Conservation (phyloP, 2,329 filamentous ascomycete species). For the Apiospora saccharicola region DNA sequence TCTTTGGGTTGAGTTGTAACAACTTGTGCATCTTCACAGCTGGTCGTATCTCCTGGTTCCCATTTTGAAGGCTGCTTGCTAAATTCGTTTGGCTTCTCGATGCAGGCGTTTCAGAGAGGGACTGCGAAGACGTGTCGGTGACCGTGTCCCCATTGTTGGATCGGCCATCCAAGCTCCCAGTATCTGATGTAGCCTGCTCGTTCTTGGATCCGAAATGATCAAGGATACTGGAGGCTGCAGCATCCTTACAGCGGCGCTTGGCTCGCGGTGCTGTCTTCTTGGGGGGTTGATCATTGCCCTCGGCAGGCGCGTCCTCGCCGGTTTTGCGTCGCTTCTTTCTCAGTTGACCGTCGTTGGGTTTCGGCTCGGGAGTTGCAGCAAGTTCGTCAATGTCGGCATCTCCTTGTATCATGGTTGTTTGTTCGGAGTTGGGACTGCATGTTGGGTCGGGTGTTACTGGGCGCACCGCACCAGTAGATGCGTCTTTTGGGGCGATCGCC, state of each 20-base stretch:
- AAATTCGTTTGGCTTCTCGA: background rate
- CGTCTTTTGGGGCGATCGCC: constrained; percentile 31
- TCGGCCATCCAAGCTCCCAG: constrained; percentile 21
- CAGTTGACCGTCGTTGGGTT: background rate
- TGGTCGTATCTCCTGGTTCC: background rate
- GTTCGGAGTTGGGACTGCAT: constrained; percentile 40
- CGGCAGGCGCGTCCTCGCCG: constrained; percentile 37
- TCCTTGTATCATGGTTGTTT: constrained; percentile 22
- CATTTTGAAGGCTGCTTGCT: constrained; percentile 5
- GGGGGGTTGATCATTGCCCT: background rate
- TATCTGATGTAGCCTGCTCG: constrained; percentile 23
- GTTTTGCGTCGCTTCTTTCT: constrained; percentile 53
- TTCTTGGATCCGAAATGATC: constrained; percentile 31
- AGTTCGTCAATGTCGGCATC: constrained; percentile 28
- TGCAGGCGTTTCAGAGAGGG: constrained; percentile 8
- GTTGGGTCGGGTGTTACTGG: constrained; percentile 43
- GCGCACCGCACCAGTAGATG: constrained; percentile 28
- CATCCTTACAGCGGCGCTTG: constrained; percentile 32
- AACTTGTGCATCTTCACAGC: constrained; percentile 55
- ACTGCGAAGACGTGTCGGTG: constrained; percentile 19
- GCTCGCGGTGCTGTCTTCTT: constrained; percentile 23
- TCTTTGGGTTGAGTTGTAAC: constrained; percentile 64
- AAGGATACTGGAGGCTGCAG: constrained; percentile 31
- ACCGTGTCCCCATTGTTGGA: constrained; percentile 18
- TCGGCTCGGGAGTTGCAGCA: background rate